phyloP scores from a whole-genome alignment of 805 yeast species.

The Nakazawaea ambrosiae region DNA sequence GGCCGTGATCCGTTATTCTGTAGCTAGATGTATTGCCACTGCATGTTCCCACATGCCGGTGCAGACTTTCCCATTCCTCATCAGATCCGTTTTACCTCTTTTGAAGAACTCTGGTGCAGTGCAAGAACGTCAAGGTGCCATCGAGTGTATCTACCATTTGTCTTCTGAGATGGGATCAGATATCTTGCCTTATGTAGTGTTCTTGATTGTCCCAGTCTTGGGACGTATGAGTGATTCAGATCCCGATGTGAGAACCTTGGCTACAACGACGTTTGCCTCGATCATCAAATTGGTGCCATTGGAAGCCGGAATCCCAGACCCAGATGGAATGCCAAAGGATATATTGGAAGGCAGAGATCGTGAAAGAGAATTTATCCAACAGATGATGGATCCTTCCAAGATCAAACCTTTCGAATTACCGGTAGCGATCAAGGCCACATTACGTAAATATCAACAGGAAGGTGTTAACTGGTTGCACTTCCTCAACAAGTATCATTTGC shows the following conservation, averaged over 20 bases:
- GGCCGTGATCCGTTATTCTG: conserved; percentile 82
- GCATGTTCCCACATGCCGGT: conserved; percentile 66
- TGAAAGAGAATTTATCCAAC: conserved; percentile 90
- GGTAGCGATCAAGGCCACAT: conserved; percentile 84
- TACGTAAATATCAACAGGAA: conserved; percentile 94
- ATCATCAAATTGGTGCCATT: conserved; percentile 92
- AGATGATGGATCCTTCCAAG: conserved; percentile 96
- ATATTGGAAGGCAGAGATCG: conserved; percentile 83
- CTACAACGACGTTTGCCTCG: conserved; percentile 95
- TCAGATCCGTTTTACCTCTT: conserved; percentile 73
- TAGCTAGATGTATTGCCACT: conserved; percentile 83
- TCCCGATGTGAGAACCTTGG: conserved; percentile 76
- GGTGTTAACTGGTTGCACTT: conserved; percentile 98
- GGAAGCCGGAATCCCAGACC: conserved; percentile 96
- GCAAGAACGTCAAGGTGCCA: conserved; percentile 83
- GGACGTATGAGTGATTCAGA: conserved; percentile 98
- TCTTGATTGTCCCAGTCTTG: conserved; percentile 89
- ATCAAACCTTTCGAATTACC: conserved; percentile 85
- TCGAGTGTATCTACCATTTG: conserved; percentile 84
- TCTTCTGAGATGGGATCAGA: conserved; percentile 80
- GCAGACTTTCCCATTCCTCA: conserved; percentile 67
- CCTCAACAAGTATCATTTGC: conserved; percentile 87
- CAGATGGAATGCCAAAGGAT: conserved; percentile 81
- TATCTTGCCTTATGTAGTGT: conserved; percentile 90
- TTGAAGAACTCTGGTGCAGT: conserved; percentile 67